phyloP scores from a whole-genome alignment of 2,329 filamentous ascomycete species.

The Fusarium lateritium region DNA sequence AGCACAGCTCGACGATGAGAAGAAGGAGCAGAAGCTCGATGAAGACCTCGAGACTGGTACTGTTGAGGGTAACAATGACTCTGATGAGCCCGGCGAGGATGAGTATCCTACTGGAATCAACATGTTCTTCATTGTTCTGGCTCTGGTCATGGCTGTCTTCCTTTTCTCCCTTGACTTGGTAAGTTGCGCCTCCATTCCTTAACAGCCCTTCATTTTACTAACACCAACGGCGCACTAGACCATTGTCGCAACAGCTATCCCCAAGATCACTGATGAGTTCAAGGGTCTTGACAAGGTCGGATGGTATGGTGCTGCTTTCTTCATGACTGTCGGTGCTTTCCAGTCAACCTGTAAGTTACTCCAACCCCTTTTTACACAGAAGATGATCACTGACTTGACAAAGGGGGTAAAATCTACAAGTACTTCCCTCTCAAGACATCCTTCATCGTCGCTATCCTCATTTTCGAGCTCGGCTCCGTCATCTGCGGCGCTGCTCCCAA shows the following conservation, averaged over 20 bases:
- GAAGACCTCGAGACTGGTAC: constrained; percentile 44
- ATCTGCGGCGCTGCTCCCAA: constrained; percentile 65
- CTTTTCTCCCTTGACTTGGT: constrained; percentile 65
- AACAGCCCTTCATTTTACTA: not conserved
- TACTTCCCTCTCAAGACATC: constrained; percentile 67
- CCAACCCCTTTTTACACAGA: constrained; percentile 15
- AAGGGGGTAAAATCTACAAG: constrained; percentile 64
- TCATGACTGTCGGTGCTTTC: constrained; percentile 63
- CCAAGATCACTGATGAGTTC: constrained; percentile 69
- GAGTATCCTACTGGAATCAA: constrained; percentile 59
- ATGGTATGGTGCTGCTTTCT: constrained; percentile 73
- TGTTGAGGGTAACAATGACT: constrained; percentile 37
- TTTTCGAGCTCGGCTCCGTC: constrained; percentile 69
- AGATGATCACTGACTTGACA: constrained; percentile 38
- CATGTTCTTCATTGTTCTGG: constrained; percentile 61
- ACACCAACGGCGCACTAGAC: constrained; percentile 54
- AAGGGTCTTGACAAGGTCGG: constrained; percentile 66
- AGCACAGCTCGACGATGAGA: constrained; percentile 42
- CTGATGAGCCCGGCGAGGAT: constrained; percentile 44
- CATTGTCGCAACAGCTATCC: constrained; percentile 71
- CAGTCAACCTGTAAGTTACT: constrained; percentile 59
- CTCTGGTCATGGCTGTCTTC: constrained; percentile 64
- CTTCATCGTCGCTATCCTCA: constrained; percentile 63
- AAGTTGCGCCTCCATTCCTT: constrained; percentile 32
- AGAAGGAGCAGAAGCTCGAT: constrained; percentile 45